Conservation (phyloP, 352 stramenopile species). For the Pythium aquatile region DNA sequence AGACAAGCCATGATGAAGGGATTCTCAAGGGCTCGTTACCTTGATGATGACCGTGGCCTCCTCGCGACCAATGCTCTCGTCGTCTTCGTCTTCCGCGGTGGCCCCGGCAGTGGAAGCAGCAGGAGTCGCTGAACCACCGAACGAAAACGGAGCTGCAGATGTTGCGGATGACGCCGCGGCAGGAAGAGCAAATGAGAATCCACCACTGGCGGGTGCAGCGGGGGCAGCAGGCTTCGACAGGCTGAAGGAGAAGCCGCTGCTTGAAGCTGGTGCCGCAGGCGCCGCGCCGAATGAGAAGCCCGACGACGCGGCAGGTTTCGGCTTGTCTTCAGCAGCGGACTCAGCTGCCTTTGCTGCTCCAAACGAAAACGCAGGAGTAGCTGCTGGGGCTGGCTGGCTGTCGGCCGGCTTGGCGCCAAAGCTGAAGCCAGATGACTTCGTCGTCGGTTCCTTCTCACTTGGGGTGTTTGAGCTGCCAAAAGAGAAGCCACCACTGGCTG, state of each 20-base stretch:
- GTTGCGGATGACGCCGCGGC: neutral
- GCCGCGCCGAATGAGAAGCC: slow-evolving; percentile 50
- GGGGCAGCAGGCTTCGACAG: slow-evolving; percentile 13
- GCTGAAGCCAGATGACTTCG: slow-evolving; percentile 16
- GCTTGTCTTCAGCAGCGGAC: neutral
- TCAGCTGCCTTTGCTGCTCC: slow-evolving; percentile 8
- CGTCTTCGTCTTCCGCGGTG: slow-evolving; percentile 50
- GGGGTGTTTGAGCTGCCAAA: slow-evolving; percentile 25
- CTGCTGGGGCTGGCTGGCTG: slow-evolving; percentile 22
- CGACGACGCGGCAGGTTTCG: slow-evolving; percentile 19
- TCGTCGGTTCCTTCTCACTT: slow-evolving; percentile 6
- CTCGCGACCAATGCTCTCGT: slow-evolving; percentile 80
- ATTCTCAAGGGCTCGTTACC: slow-evolving; percentile 32
- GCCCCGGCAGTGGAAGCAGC: slow-evolving; percentile 19
- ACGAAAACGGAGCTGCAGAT: slow-evolving; percentile 17
- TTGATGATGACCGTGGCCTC: slow-evolving; percentile 87
- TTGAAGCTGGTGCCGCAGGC: slow-evolving; percentile 18
- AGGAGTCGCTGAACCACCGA: slow-evolving; percentile 24
- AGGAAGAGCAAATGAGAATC: slow-evolving; percentile 25
- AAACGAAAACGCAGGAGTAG: slow-evolving; percentile 35
- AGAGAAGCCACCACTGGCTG: slow-evolving; percentile 21
- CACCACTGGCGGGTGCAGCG: slow-evolving; percentile 6
- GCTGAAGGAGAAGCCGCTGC: slow-evolving; percentile 37
- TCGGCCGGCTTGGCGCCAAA: slow-evolving; percentile 28
- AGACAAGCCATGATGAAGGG: neutral